A percentile compares a stretch with the other conserved stretches of the same genome.
These are phyloP conservation scores for Pseudophaeomoniella oleicola DNA, from an alignment of 2,329 filamentous ascomycete species.

Conservation along the genomic window DNA sequence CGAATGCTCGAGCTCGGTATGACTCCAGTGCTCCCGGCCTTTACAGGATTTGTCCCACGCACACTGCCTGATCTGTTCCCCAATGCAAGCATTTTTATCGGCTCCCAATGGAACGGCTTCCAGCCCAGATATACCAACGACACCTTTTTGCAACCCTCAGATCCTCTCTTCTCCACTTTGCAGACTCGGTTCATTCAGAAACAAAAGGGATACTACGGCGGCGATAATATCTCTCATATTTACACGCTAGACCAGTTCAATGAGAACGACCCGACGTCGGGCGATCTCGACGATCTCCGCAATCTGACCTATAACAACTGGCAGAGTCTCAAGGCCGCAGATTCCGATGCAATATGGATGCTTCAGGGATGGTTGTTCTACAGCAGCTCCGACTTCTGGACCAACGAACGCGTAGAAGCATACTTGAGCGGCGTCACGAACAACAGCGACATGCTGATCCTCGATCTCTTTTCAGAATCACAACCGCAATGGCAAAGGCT, in stretches of 20 bases:
- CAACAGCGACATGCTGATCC: constrained; percentile 32
- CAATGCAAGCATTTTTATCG: constrained; percentile 27
- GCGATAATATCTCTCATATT: constrained; percentile 32
- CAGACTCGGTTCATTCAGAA: constrained; percentile 33
- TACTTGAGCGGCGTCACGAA: constrained; percentile 34
- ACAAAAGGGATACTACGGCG: constrained; percentile 31
- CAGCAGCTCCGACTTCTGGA: constrained; percentile 29
- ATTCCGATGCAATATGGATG: constrained; percentile 35
- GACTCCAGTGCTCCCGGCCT: constrained; percentile 36
- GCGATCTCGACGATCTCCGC: constrained; percentile 27
- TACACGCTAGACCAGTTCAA: constrained; percentile 41
- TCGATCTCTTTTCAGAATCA: constrained; percentile 37
- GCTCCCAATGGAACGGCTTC: constrained; percentile 30
- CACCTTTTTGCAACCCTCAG: constrained; percentile 33
- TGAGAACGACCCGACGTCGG: constrained; percentile 33
- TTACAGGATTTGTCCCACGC: constrained; percentile 35
- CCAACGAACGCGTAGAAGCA: constrained; percentile 29
- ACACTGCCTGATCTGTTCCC: constrained; percentile 27
- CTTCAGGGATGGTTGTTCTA: constrained; percentile 40
- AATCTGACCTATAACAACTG: constrained; percentile 30
- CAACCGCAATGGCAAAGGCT: constrained; percentile 37
- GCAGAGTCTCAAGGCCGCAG: constrained; percentile 31
- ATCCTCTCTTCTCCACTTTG: constrained; percentile 26
- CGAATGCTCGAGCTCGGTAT: constrained; percentile 39
- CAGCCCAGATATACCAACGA: constrained; percentile 27